Percentiles rank a stretch among this genome's conserved stretches.
Conservation (phyloP, 805 yeast genomes). For the Peterozyma toletana region DNA sequence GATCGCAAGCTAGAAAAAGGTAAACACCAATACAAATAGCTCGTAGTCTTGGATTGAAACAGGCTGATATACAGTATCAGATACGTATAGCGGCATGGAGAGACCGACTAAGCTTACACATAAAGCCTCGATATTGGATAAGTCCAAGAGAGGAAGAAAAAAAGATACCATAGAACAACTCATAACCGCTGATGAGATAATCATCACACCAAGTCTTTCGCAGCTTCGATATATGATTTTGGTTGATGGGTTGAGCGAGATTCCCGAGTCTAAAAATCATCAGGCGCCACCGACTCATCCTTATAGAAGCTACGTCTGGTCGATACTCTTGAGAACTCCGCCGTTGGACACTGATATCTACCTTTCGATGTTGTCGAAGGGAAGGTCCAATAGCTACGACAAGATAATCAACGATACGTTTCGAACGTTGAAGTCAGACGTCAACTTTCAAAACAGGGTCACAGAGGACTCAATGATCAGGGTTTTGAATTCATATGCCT, state of each 20-base stretch:
- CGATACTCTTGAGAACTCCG: slow-evolving; percentile 60
- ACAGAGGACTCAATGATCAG: slow-evolving; percentile 64
- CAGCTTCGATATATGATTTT: slow-evolving; percentile 46
- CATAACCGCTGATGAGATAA: slow-evolving; percentile 33
- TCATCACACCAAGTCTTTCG: slow-evolving; percentile 40
- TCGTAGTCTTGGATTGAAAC: no score
- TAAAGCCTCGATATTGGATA: background rate
- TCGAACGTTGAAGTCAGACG: slow-evolving; percentile 74
- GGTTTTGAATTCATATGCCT: slow-evolving; percentile 66
- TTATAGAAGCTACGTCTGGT: slow-evolving; percentile 75
- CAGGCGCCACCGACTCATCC: slow-evolving; percentile 40
- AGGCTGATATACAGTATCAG: no score
- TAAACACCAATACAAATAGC: no score
- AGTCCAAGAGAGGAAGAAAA: slow-evolving; percentile 26
- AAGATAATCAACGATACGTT: slow-evolving; percentile 84
- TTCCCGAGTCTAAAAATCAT: slow-evolving; percentile 12
- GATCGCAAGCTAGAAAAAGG: background rate
- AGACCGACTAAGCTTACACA: background rate
- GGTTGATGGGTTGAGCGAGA: slow-evolving; percentile 33
- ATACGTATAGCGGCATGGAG: background rate
- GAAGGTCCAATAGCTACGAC: slow-evolving; percentile 51
- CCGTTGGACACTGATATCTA: slow-evolving; percentile 53
- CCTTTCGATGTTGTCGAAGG: slow-evolving; percentile 40
- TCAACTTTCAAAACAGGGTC: slow-evolving; percentile 54
- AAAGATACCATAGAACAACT: slow-evolving; percentile 50